Percentiles rank a stretch among this genome's conserved stretches.
Evolutionary conservation across 495 filamentous ascomycete genomes (phyloP).

Genomic region (Podospora pseudoanserina): DNA sequence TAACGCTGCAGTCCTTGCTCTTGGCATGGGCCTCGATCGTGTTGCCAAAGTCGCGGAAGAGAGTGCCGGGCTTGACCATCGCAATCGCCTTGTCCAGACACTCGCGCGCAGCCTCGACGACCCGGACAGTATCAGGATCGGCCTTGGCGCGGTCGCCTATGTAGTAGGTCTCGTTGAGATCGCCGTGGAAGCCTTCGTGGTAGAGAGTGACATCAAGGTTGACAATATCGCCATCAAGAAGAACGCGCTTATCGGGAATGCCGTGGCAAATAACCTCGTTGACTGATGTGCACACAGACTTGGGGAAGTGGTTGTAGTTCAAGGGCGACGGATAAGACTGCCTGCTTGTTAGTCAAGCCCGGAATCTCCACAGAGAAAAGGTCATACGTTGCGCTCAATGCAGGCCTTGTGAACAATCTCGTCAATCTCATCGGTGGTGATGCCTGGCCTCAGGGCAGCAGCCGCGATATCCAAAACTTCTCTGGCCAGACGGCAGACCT

Average conservation of each 20-base stretch:
- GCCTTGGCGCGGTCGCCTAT: slow-evolving; percentile 72
- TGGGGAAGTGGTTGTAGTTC: slow-evolving; percentile 96
- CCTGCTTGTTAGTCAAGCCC: not conserved
- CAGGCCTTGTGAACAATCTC: slow-evolving; percentile 95
- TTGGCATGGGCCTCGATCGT: slow-evolving; percentile 86
- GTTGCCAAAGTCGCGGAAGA: slow-evolving; percentile 79
- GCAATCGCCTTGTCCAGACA: slow-evolving; percentile 80
- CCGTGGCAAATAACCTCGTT: slow-evolving; percentile 98
- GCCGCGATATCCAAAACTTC: slow-evolving; percentile 94
- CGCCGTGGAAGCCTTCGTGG: slow-evolving; percentile 82
- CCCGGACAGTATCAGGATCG: slow-evolving; percentile 75
- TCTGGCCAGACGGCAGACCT: slow-evolving; percentile 80
- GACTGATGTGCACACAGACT: slow-evolving; percentile 91
- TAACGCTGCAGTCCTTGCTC: slow-evolving; percentile 69
- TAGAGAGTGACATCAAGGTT: slow-evolving; percentile 88
- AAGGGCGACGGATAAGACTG: slow-evolving; percentile 94
- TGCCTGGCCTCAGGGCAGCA: slow-evolving; percentile 71
- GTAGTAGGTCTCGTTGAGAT: slow-evolving; percentile 92
- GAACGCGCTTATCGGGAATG: slow-evolving; percentile 74
- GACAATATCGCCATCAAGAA: slow-evolving; percentile 81
- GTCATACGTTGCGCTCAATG: slow-evolving; percentile 78
- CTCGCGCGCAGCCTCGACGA: slow-evolving; percentile 77
- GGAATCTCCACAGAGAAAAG: not conserved
- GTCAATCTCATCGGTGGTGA: slow-evolving; percentile 96
- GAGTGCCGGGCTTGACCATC: slow-evolving; percentile 79